Base-by-base conservation (phyloP, 371 early-diverging fungal species). In the Saksenaea vasiformis region DNA sequence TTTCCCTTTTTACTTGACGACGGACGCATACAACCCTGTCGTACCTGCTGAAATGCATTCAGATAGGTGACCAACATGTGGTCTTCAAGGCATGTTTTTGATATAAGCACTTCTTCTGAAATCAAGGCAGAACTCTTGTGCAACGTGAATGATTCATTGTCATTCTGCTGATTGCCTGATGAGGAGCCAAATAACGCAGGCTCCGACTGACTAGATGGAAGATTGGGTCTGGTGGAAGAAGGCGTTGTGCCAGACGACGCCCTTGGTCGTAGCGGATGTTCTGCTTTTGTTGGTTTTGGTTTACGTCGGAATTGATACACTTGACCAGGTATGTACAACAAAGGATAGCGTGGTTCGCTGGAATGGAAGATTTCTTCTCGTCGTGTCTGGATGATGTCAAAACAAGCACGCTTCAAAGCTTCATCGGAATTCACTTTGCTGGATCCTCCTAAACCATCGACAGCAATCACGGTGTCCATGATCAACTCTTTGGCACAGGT, bases 31-130 rank as follows among this genome's bases (percentile, higher is more conserved):
- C 79, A 74, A 34, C 73, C 73, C 39, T 77, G 72, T 7, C 78
- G 66, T 8, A 66, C 82, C 27, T 64, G 70, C 55, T 79, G 79
- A 17, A 79, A 76, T 7, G 79, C 79, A 17, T 71, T 77, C 31
- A 82, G 61, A 59, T 82, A 82, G 27, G 78, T 82, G 5, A 82
- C 77, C 15, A 82, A 70, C 79, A 74, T 73, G 67, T 82, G 82
- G 37, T 82, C 82, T 54, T 82, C 79, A 0, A 82, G 60, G 44
- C 79, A 82, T 0, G 82, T 77, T 54, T 77, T 75, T 27, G 82
- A 73, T 8, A 82, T 74, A 19, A 73, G 38, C 13, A 76, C 62
- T 55, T 82, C 82, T 60, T 82, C 77, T 2, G 79, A 75, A 4
- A 82, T 14, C 39, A 68, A 56, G 2, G 77, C 62, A 0, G 79